A percentile compares a stretch with the other conserved stretches of the same genome.
phyloP scores from a whole-genome alignment of 495 filamentous ascomycete species.

The Aspergillus saccharolyticus region DNA sequence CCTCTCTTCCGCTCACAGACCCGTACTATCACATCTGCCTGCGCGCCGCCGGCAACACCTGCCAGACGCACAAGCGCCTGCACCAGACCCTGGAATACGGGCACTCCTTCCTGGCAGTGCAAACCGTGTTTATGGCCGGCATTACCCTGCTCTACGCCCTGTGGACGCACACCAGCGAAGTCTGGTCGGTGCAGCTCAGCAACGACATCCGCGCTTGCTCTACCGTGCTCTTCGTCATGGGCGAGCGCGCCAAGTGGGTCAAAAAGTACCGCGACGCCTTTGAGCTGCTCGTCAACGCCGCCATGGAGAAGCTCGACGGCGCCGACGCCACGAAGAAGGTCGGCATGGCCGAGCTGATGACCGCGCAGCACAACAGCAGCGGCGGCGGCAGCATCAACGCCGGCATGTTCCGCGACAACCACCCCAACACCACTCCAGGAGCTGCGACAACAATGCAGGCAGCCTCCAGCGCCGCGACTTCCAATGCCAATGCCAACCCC shows the following conservation, averaged over 20 bases:
- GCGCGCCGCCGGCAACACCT: slow-evolving; percentile 47
- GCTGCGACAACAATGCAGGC: no score
- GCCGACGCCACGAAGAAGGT: slow-evolving; percentile 34
- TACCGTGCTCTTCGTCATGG: slow-evolving; percentile 50
- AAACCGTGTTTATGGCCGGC: slow-evolving; percentile 52
- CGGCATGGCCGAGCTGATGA: slow-evolving; percentile 42
- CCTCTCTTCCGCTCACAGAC: slow-evolving; percentile 43
- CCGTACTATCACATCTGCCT: slow-evolving; percentile 49
- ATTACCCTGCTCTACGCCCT: slow-evolving; percentile 49
- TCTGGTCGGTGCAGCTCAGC: slow-evolving; percentile 50
- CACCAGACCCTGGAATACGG: slow-evolving; percentile 50
- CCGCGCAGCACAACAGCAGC: slow-evolving; percentile 26
- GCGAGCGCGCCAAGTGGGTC: slow-evolving; percentile 47
- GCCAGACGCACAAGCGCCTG: slow-evolving; percentile 49
- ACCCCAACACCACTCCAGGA: neutral
- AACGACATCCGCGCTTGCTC: slow-evolving; percentile 54
- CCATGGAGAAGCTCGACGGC: slow-evolving; percentile 49
- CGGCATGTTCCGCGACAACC: neutral
- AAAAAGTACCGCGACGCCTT: slow-evolving; percentile 53
- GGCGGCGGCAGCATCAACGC: slow-evolving; percentile 7
- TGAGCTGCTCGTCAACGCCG: slow-evolving; percentile 48
- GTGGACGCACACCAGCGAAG: slow-evolving; percentile 41
- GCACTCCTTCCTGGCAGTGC: slow-evolving; percentile 51
- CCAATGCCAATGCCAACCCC: no score
- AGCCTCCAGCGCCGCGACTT: no score